Evolutionary conservation across 768 basidiomycete species (phyloP).

Genomic region (Lactarius tabidus): DNA sequence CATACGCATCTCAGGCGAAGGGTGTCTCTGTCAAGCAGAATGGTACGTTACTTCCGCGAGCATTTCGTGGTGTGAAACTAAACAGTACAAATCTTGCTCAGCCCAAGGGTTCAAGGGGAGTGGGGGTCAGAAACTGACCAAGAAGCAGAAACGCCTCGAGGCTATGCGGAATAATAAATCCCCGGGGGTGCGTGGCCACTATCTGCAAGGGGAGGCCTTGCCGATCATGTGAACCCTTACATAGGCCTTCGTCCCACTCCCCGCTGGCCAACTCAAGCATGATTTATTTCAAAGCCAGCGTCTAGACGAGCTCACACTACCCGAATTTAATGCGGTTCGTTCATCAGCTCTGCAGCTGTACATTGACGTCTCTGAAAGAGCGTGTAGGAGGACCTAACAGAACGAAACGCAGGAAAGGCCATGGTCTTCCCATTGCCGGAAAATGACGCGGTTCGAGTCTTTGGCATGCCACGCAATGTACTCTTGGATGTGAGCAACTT

Average conservation of each 20-base stretch:
- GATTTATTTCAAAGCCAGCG: slow-evolving; percentile 40
- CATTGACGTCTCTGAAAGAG: background rate
- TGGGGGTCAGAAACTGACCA: slow-evolving; percentile 6
- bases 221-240: background rate
- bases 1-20: slow-evolving; percentile 19
- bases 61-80: background rate
- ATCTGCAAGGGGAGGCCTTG: background rate
- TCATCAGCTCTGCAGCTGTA: background rate
- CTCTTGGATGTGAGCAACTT: slow-evolving; percentile 17
- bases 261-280: slow-evolving; percentile 37
- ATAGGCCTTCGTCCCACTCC: slow-evolving; percentile 45
- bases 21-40: slow-evolving; percentile 13
- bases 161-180: slow-evolving; percentile 13
- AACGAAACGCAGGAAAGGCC: slow-evolving; percentile 17
- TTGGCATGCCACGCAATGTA: slow-evolving; percentile 14
- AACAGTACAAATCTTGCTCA: slow-evolving; percentile 1
- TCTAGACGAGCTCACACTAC: slow-evolving; percentile 37
- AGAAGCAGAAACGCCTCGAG: slow-evolving; percentile 9
- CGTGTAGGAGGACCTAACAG: slow-evolving; percentile 16
- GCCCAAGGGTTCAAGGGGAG: slow-evolving; percentile 22
- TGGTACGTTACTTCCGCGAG: slow-evolving; percentile 7
- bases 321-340: slow-evolving; percentile 44
- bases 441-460: slow-evolving; percentile 24
- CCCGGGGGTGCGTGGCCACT: slow-evolving; percentile 19
- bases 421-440: slow-evolving; percentile 22